These are phyloP conservation scores for Penicillium cinerascens DNA, from an alignment of 495 filamentous ascomycete genomes.

Conservation along the genomic window DNA sequence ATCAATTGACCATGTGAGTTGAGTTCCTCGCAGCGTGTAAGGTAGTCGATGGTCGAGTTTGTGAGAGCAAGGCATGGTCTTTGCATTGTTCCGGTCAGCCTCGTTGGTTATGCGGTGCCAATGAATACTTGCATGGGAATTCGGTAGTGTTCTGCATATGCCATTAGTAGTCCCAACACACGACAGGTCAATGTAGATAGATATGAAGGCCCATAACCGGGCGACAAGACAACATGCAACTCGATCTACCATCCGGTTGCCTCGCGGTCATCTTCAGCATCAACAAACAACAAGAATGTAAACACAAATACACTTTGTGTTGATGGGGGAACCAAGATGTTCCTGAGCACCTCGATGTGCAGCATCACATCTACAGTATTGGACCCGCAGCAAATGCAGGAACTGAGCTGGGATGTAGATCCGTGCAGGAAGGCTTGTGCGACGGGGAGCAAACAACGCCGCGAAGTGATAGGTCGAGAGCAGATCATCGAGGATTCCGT, in stretches of 20 bases:
- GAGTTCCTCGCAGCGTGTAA: background rate
- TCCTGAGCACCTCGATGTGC: constrained; percentile 8
- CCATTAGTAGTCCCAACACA: background rate
- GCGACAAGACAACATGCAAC: background rate
- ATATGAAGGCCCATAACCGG: background rate
- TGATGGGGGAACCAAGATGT: constrained; percentile 20
- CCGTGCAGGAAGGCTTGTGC: constrained; percentile 20
- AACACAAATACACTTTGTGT: constrained; percentile 12
- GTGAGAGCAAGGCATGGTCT: constrained; percentile 1
- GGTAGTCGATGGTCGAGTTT: constrained; percentile 1
- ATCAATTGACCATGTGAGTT: constrained; percentile 15
- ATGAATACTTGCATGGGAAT: constrained; percentile 1
- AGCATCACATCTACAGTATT: constrained; percentile 19
- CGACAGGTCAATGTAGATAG: background rate
- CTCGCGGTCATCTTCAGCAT: background rate
- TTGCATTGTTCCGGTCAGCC: constrained; percentile 5
- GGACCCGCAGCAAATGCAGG: constrained; percentile 11
- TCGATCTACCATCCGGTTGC: background rate
- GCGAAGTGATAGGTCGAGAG: constrained; percentile 20
- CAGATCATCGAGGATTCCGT: background rate
- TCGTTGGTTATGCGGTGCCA: background rate
- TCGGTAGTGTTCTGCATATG: constrained; percentile 1
- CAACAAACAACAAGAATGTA: background rate
- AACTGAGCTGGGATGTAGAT: constrained; percentile 14
- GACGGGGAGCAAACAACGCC: constrained; percentile 16